These are phyloP conservation scores for Pinus albicaulis DNA, from an alignment of 75 land plant species.

Conservation along the genomic window DNA sequence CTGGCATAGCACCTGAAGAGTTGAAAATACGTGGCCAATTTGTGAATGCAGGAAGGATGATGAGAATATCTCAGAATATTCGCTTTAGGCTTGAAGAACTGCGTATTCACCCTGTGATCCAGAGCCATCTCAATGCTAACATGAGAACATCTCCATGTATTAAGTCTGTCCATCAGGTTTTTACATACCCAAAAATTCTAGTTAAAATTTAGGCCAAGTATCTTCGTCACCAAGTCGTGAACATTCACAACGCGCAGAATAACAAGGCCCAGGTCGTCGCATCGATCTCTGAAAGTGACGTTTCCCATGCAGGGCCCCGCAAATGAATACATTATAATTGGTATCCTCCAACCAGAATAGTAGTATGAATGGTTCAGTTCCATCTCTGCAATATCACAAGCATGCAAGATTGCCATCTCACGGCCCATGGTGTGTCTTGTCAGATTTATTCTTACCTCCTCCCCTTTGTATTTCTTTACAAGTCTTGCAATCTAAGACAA, in stretches of 20 bases:
- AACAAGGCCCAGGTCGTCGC: slow-evolving; percentile 62
- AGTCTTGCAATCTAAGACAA: slow-evolving; percentile 37
- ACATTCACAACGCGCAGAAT: slow-evolving; percentile 58
- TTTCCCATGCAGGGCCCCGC: slow-evolving; percentile 74
- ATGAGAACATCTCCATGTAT: too few species aligned
- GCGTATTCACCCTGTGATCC: too few species aligned
- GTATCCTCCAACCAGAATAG: slow-evolving; percentile 13
- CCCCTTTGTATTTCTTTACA: slow-evolving; percentile 27
- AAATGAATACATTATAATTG: slow-evolving; percentile 61
- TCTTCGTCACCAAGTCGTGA: slow-evolving; percentile 60
- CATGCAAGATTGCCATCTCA: slow-evolving; percentile 54
- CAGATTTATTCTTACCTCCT: slow-evolving; percentile 58
- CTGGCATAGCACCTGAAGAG: too few species aligned
- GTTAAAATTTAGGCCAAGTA: slow-evolving; percentile 54
- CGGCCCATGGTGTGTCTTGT: slow-evolving; percentile 74
- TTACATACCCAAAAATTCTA: slow-evolving; percentile 9
- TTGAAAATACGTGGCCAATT: too few species aligned
- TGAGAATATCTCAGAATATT: too few species aligned
- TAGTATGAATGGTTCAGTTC: not conserved
- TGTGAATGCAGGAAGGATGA: too few species aligned
- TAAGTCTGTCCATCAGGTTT: not conserved
- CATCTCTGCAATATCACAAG: slow-evolving; percentile 62
- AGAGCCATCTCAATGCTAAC: too few species aligned
- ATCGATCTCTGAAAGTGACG: slow-evolving; percentile 43
- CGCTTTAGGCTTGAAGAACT: too few species aligned